Evolutionary conservation across 306 rosid species (phyloP).

Genomic region (Cicer cuneatum): DNA sequence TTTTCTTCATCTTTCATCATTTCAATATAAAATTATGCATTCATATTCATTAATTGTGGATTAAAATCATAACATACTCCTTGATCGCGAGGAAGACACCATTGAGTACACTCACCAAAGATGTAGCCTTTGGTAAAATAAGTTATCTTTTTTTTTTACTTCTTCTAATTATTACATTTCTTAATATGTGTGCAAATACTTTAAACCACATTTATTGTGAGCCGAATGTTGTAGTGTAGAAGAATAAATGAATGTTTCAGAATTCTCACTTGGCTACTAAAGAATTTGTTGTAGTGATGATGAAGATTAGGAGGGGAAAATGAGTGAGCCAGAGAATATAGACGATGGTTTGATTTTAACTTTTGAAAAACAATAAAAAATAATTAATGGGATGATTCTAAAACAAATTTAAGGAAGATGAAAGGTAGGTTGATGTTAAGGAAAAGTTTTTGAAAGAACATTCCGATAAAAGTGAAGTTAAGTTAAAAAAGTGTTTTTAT

Average conservation of each 20-base stretch:
- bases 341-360: slow-evolving; percentile 44
- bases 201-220: not conserved
- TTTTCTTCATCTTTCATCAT: too few species aligned
- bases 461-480: too few species aligned
- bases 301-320: slow-evolving; percentile 45
- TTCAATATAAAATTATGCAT: too few species aligned
- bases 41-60: too few species aligned
- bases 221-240: slow-evolving; percentile 45
- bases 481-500: too few species aligned
- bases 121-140: too few species aligned
- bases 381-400: not conserved
- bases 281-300: slow-evolving; percentile 58
- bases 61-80: slow-evolving; percentile 50
- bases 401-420: not conserved
- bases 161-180: too few species aligned
- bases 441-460: too few species aligned
- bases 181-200: too few species aligned
- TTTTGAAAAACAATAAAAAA: too few species aligned
- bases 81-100: slow-evolving; percentile 91
- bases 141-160: too few species aligned
- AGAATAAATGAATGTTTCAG: slow-evolving; percentile 69
- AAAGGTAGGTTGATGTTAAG: too few species aligned
- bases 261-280: slow-evolving; percentile 74
- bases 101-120: slow-evolving; percentile 58
- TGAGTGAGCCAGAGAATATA: slow-evolving; percentile 4